Evolutionary conservation across 495 filamentous ascomycete genomes (phyloP), one percentile per base, ranked within the genome.

Genomic region (Schizothecium vesticola): DNA sequence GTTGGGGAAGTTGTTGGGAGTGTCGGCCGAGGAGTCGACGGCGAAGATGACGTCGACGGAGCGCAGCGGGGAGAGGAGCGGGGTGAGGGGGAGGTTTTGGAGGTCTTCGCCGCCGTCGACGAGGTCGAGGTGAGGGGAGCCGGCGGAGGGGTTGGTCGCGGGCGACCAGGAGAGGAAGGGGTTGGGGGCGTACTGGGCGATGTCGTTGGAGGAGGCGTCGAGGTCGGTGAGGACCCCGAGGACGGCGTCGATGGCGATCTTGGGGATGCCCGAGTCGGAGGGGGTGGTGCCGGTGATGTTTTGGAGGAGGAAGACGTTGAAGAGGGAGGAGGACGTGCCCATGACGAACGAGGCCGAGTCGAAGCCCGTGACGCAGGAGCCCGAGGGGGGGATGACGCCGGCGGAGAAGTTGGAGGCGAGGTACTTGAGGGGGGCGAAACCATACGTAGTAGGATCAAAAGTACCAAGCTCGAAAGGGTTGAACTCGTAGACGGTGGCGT

Each of bases 41-140:
- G 94, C 94, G 76, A 97, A 96, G 76, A 97, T 93, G 25, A 97
- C 90, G 76, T 97, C 95, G 62, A 98, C 89, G 56, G 84, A 70
- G 26, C 94, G 91, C 29, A 77, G 33, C 0, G 92, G 92, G 72
- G 97, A 92, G 73, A 97, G 91, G 6, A 94, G 84, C 0, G 95
- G 95, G 70, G 93, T 85, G 2, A 97, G 83, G 0, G 94, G 94
- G 61, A 97, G 87, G 77, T 97, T 97, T 74, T 98, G 91, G 22
- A 87, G 73, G 74, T 97, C 94, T 74, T 91, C 85, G 57, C 94
- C 94, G 33, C 94, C 94, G 75, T 97, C 94, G 19, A 94, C 91
- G 22, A 97, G 84, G 31, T 89, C 90, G 24, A 98, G 86, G 60
- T 85, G 78, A 29, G 74, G 67, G 9, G 83, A 77, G 33, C 78